These are phyloP conservation scores for Adansonia rubrostipa DNA, from an alignment of 441 rosid species.

Conservation along the genomic window DNA sequence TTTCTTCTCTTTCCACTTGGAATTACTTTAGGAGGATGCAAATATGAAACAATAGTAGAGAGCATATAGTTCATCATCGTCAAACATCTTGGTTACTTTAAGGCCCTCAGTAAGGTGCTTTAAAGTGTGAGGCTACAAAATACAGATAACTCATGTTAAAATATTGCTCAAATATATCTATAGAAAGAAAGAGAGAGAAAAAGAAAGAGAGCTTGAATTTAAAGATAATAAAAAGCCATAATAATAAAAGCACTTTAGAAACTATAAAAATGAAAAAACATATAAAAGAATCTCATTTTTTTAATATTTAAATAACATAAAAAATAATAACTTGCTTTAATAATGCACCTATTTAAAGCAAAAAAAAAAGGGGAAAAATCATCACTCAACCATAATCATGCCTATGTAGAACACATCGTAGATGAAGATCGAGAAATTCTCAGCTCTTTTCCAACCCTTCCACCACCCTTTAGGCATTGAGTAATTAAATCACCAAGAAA, in stretches of 20 bases:
- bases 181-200: not conserved
- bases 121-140: conserved; percentile 78
- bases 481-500: conserved; percentile 7
- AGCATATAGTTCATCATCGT: conserved; percentile 66
- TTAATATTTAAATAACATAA: conserved; percentile 8
- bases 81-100: conserved; percentile 54
- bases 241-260: conserved; percentile 11
- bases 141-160: conserved; percentile 24
- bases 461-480: not conserved
- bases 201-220: not conserved
- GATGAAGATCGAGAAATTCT: conserved; percentile 12
- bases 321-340: not conserved
- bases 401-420: not conserved
- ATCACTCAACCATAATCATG: not conserved
- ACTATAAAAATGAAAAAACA: not conserved
- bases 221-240: not conserved
- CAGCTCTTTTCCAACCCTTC: not conserved
- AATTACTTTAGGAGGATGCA: conserved; percentile 76
- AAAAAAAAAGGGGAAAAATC: not conserved
- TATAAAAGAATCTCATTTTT: not conserved
- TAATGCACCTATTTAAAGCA: not conserved
- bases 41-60: conserved; percentile 68
- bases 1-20: not conserved
- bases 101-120: conserved; percentile 81
- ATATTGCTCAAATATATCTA: not conserved